A percentile compares a stretch with the other conserved stretches of the same genome.
These are phyloP conservation scores for Trametes sanguinea DNA, from an alignment of 768 basidiomycete species.

Conservation along the genomic window DNA sequence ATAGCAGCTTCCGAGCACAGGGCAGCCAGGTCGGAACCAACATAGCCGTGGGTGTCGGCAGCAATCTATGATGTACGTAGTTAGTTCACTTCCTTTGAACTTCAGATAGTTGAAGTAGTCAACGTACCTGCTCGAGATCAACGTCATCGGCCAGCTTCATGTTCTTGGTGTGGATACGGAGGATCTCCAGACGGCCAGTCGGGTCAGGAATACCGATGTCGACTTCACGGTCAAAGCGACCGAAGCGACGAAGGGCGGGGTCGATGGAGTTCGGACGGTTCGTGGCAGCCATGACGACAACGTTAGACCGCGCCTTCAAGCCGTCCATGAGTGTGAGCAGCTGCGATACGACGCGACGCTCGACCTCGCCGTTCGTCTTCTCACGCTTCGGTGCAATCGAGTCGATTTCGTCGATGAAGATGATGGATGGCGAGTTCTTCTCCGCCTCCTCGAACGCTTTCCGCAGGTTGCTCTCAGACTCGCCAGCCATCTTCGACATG, in stretches of 20 bases:
- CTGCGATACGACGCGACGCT: constrained; percentile 98
- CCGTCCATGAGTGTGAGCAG: constrained; percentile 99
- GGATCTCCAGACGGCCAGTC: constrained; percentile 97
- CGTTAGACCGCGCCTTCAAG: constrained; percentile 96
- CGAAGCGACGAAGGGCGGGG: constrained; percentile 97
- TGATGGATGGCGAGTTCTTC: constrained; percentile 99
- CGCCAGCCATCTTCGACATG: constrained; percentile 99
- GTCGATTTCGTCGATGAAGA: constrained; percentile 99
- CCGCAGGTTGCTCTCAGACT: constrained; percentile 94
- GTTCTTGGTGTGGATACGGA: constrained; percentile 99
- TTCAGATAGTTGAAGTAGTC: no score
- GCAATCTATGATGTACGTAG: constrained; percentile 68
- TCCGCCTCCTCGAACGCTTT: constrained; percentile 99
- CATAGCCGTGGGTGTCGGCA: constrained; percentile 98
- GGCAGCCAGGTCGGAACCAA: constrained; percentile 96
- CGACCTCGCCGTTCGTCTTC: constrained; percentile 99
- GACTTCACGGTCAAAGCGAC: constrained; percentile 98
- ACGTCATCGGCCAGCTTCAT: constrained; percentile 98
- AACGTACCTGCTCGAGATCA: constrained; percentile 85
- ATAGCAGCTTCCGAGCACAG: constrained; percentile 99
- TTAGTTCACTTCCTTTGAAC: no score
- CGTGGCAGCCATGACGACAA: constrained; percentile 99
- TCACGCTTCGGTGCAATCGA: constrained; percentile 99
- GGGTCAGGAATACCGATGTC: constrained; percentile 99
- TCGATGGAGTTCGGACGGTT: constrained; percentile 99